phyloP scores from a whole-genome alignment of 2,329 filamentous ascomycete genomes.

The Emydomyces testavorans region DNA sequence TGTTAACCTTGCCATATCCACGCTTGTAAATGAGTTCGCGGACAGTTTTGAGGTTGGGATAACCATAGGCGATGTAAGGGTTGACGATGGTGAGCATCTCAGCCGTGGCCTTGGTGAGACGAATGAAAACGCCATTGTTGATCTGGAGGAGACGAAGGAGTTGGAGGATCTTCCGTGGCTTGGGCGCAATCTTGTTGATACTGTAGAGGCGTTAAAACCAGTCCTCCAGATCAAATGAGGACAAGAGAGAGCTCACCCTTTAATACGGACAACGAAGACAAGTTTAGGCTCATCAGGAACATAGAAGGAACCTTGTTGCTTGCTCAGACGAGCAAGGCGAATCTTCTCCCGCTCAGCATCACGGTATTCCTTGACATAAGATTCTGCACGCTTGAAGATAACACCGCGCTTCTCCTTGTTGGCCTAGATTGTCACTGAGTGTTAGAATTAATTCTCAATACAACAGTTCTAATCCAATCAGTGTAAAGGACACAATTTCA shows the following conservation, averaged over 20 bases:
- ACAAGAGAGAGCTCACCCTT: conserved; percentile 54
- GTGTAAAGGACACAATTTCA: conserved; percentile 44
- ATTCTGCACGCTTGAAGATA: conserved; percentile 99
- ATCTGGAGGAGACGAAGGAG: conserved; percentile 99
- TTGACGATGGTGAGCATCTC: conserved; percentile 98
- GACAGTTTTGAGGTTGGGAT: conserved; percentile 98
- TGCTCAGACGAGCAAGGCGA: conserved; percentile 77
- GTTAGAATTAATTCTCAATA: conserved; percentile 24
- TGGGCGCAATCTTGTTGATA: conserved; percentile 99
- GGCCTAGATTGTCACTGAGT: conserved; percentile 47
- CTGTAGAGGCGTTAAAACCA: conserved; percentile 34
- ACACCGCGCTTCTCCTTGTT: conserved; percentile 97
- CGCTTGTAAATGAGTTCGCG: conserved; percentile 99
- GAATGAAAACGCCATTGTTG: conserved; percentile 99
- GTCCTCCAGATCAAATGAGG: neutral
- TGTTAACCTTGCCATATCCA: conserved; percentile 97
- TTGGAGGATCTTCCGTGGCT: conserved; percentile 99
- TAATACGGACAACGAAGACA: conserved; percentile 97
- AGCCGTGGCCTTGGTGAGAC: conserved; percentile 90
- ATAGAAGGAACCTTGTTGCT: conserved; percentile 86
- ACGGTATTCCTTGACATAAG: conserved; percentile 99
- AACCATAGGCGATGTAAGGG: conserved; percentile 98
- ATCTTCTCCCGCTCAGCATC: conserved; percentile 97
- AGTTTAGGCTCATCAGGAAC: conserved; percentile 91
- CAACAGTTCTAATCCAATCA: neutral